These are phyloP conservation scores for Mrakia gelida DNA, from an alignment of 768 basidiomycete genomes.

Conservation along the genomic window DNA sequence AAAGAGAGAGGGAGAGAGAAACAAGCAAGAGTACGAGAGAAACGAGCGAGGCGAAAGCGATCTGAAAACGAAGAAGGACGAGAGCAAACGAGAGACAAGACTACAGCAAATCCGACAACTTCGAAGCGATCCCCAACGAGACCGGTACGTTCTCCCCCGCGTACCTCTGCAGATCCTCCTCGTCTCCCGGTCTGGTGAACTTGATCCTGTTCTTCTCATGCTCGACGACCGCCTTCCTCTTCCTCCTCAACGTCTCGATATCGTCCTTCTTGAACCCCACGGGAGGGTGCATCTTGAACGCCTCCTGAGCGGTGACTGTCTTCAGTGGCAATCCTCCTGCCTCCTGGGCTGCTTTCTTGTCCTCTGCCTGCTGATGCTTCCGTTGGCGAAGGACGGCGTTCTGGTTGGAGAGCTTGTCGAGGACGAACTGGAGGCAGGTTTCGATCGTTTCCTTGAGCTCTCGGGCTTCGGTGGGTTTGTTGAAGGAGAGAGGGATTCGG, in stretches of 20 bases:
- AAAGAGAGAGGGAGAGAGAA: background rate
- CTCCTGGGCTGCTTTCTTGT: background rate
- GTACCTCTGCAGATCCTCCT: slow-evolving; percentile 14
- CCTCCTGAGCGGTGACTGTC: background rate
- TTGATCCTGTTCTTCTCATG: slow-evolving; percentile 9
- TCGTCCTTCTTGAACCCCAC: slow-evolving; percentile 4
- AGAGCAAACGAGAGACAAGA: too few species aligned
- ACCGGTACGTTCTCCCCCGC: slow-evolving; percentile 12
- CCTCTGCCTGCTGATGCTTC: background rate
- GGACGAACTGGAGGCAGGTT: slow-evolving; percentile 24
- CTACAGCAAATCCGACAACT: background rate
- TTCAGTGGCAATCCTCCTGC: background rate
- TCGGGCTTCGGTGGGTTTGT: slow-evolving; percentile 53
- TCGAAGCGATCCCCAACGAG: background rate
- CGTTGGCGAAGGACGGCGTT: slow-evolving; percentile 11
- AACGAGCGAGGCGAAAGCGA: background rate
- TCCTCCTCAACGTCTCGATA: slow-evolving; percentile 10
- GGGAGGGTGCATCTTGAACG: background rate
- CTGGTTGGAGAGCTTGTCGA: slow-evolving; percentile 21
- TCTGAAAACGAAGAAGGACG: background rate
- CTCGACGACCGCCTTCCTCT: background rate
- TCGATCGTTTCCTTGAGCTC: slow-evolving; percentile 50
- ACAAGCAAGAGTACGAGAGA: background rate
- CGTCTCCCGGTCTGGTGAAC: slow-evolving; percentile 17
- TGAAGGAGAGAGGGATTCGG: slow-evolving; percentile 65